phyloP scores from a whole-genome alignment of 192 early-diverging fungal genomes.

The Dissophora ornata region DNA sequence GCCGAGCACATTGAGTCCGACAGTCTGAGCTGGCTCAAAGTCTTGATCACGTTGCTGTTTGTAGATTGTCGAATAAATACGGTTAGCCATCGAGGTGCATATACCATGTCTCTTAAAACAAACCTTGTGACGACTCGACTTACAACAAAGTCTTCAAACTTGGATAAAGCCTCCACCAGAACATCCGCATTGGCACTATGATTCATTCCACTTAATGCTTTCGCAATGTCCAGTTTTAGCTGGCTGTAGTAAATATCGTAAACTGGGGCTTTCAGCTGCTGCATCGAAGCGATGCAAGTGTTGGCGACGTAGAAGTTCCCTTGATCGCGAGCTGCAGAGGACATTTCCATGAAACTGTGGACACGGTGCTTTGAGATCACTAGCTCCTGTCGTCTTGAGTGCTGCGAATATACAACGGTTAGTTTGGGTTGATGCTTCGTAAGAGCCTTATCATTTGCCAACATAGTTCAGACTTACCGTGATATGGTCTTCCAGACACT shows the following conservation, averaged over 20 bases:
- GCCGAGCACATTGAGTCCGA: slow-evolving; percentile 30
- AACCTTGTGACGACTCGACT: too few relatives aligned
- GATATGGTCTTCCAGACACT: slow-evolving; percentile 37
- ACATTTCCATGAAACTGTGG: slow-evolving; percentile 54
- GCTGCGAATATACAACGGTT: slow-evolving; percentile 7
- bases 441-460: too few relatives aligned
- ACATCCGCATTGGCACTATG: slow-evolving; percentile 12
- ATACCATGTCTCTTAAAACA: too few relatives aligned
- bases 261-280: slow-evolving; percentile 29
- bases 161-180: slow-evolving; percentile 15
- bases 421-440: not conserved
- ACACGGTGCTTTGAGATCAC: slow-evolving; percentile 33
- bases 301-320: slow-evolving; percentile 67
- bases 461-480: slow-evolving; percentile 18
- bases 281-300: slow-evolving; percentile 54
- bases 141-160: slow-evolving; percentile 37
- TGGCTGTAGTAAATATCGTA: slow-evolving; percentile 39
- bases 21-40: not conserved
- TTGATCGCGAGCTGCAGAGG: slow-evolving; percentile 70
- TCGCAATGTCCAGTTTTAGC: slow-evolving; percentile 33
- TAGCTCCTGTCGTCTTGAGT: slow-evolving; percentile 23
- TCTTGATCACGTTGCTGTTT: slow-evolving; percentile 2
- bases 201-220: slow-evolving; percentile 18
- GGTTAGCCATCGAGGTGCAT: too few relatives aligned
- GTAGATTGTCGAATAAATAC: too few relatives aligned